Conservation (phyloP, 306 rosid genomes). For the Myrica gale region DNA sequence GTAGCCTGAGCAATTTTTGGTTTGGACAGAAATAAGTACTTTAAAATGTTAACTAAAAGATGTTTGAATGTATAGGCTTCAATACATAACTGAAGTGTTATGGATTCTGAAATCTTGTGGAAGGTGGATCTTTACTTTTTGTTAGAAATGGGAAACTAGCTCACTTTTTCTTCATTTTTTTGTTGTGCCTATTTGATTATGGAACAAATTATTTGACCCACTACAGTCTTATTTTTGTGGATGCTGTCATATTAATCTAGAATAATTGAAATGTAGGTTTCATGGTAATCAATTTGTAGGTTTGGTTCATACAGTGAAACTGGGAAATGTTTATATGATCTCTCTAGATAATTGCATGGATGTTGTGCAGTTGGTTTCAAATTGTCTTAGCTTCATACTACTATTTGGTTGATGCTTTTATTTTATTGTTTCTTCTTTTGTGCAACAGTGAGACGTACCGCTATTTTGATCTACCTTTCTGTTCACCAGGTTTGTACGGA, state of each 20-base stretch:
- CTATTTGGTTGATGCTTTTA: not conserved
- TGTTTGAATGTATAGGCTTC: not conserved
- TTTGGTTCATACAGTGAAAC: not conserved
- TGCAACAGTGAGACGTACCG: slow-evolving; percentile 51
- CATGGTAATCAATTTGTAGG: not conserved
- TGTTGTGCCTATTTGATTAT: not conserved
- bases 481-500: slow-evolving; percentile 43
- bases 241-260: not conserved
- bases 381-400: slow-evolving; percentile 15
- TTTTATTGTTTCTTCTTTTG: slow-evolving; percentile 13
- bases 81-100: not conserved
- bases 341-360: not conserved
- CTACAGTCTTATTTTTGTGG: no score
- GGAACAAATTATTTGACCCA: no score
- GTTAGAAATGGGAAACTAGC: not conserved
- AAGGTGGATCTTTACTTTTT: not conserved
- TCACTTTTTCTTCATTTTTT: not conserved
- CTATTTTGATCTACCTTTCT: slow-evolving; percentile 53
- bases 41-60: not conserved
- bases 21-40: not conserved
- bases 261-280: not conserved
- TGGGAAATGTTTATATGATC: not conserved
- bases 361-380: slow-evolving; percentile 7
- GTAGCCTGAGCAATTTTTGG: not conserved
- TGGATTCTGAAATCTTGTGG: not conserved